These are phyloP conservation scores for Ogataea ganodermae DNA, from an alignment of 805 yeast genomes.

Conservation along the genomic window DNA sequence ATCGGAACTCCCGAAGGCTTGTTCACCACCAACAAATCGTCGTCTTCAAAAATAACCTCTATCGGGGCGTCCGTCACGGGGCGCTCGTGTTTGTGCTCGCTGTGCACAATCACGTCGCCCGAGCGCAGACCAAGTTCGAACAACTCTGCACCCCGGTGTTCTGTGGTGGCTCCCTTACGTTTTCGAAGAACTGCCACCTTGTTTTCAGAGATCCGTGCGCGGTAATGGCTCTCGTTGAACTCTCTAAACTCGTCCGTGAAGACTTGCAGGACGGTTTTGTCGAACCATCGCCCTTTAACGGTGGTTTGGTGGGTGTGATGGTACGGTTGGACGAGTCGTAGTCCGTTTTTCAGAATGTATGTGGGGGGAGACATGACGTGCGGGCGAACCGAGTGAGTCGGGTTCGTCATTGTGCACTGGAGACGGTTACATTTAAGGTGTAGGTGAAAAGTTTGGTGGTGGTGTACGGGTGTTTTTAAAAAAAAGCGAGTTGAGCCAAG, in stretches of 20 bases:
- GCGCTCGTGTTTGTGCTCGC: conserved; percentile 35
- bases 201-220: conserved; percentile 18
- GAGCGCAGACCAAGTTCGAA: conserved; percentile 18
- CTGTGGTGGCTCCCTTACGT: conserved; percentile 26
- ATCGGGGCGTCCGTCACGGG: conserved; percentile 22
- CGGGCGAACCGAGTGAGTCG: neutral
- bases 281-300: conserved; percentile 49
- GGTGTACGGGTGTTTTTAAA: no score
- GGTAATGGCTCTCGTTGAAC: conserved; percentile 27
- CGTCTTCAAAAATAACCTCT: conserved; percentile 26
- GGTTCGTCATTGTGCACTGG: no score
- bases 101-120: conserved; percentile 33
- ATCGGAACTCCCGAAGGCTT: conserved; percentile 59
- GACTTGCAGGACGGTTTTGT: conserved; percentile 40
- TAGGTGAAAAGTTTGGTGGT: no score
- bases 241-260: conserved; percentile 42
- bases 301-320: conserved; percentile 37
- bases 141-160: conserved; percentile 34
- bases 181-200: conserved; percentile 23
- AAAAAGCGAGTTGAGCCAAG: neutral
- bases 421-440: no score
- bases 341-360: conserved; percentile 34
- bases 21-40: conserved; percentile 42
- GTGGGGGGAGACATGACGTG: conserved; percentile 10
- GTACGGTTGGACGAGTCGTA: conserved; percentile 45